Evolutionary conservation across 306 rosid genomes (phyloP), one percentile per base, ranked within the genome.

Genomic region (Ormosia emarginata): DNA sequence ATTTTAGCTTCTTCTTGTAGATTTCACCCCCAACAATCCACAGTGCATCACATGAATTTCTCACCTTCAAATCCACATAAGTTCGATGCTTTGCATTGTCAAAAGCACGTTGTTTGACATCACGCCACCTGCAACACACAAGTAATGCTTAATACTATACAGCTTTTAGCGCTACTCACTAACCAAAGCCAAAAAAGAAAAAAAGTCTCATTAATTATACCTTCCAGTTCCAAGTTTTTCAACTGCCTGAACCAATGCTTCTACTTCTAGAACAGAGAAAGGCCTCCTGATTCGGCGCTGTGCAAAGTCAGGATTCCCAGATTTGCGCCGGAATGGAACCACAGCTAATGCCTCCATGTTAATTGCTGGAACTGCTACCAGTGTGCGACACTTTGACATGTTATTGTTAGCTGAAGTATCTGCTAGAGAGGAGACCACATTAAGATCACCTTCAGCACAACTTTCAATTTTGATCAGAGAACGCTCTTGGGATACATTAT

Each of bases 211-310:
- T n/a, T 3, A 39, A 74, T 52, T 44, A 72, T 79, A 92, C 97
- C 97, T 90, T 90, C 97, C 97, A 29, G 97, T 92, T 90, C 97
- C 97, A 11, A 92, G 92, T 62, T 90, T 92, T 85, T 92, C 97
- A 84, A 92, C 94, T 2, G 94, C 92, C 63, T 87, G 92, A 79
- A 92, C 94, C 87, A 92, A 70, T 66, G 97, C 97, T 81, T 90
- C 92, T 50, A 92, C 97, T 87, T 92, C 97, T 34, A 91, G 75
- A 68, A 92, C 97, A 44, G 97, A 89, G 85, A 92, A 92, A 14
- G 94, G 97, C 74, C 97, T 87, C 89, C 97, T 89, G 30, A 92
- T 92, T 58, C 93, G 93, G 24, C 97, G 94, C 62, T 84, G 91
- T 52, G 70, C 82, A 81, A 87, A 92, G 82, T 88, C 89, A 36